These are phyloP conservation scores for Mortierella sp. DNA, from an alignment of 371 early-diverging fungal species.

Conservation along the genomic window DNA sequence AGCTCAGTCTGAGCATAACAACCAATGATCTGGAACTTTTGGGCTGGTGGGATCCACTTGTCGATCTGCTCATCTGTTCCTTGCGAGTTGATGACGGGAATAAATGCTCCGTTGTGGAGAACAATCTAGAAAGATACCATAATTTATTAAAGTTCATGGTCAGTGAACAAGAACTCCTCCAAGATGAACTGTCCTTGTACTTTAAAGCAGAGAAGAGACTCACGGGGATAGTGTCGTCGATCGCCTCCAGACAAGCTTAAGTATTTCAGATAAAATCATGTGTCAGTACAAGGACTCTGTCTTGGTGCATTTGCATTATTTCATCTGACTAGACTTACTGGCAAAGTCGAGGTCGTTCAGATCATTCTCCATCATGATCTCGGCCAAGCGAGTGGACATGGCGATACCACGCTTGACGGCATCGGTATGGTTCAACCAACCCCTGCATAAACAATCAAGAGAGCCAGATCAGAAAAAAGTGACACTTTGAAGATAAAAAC, in stretches of 20 bases:
- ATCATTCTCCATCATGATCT: conserved; percentile 54
- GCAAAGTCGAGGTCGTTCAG: conserved; percentile 54
- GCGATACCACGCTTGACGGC: conserved; percentile 56
- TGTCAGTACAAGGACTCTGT: neutral
- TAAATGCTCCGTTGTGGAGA: conserved; percentile 72
- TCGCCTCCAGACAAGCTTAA: conserved; percentile 25
- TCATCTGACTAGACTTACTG: conserved; percentile 14
- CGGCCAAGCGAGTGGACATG: conserved; percentile 53
- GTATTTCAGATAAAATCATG: neutral
- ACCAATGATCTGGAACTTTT: conserved; percentile 83
- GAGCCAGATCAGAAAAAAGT: neutral
- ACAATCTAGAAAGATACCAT: conserved; percentile 17
- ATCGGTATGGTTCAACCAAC: conserved; percentile 54
- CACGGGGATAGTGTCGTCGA: conserved; percentile 49
- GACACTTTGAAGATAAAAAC: neutral
- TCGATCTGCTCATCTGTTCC: conserved; percentile 84
- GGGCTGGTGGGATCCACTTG: conserved; percentile 79
- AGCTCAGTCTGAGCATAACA: conserved; percentile 86
- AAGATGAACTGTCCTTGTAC: neutral
- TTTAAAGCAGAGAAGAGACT: neutral
- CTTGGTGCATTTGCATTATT: no score
- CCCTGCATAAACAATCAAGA: conserved; percentile 16
- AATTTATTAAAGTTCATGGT: neutral
- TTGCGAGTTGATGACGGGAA: conserved; percentile 82
- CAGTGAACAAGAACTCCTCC: neutral